Base-by-base conservation (phyloP, 805 yeast species). In the Wickerhamomyces tratensis region DNA sequence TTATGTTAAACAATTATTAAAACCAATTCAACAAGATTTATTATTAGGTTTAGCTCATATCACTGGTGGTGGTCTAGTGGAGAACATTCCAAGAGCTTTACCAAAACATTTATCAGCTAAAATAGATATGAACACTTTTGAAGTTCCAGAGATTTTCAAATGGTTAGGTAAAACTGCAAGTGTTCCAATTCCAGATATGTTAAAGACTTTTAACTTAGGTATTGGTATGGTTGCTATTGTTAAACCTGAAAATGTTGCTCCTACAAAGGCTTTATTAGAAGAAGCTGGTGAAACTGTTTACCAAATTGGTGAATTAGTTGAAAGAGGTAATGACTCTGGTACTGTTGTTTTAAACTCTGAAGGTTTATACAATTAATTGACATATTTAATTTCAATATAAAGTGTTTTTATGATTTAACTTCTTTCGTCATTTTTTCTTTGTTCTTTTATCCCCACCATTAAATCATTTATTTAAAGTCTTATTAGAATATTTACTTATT, bases 1-100 rank as follows among this genome's bases (percentile, higher is more conserved):
- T 49, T 93, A 93, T 65, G 98, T 94, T 49, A 89, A 86, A 64
- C 95, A 89, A 54, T 65, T 94, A 44, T 71, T 93, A 47, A 83
- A 84, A 39, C 77, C 86, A 2, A 73, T 89, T 48, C 74, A 72
- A 53, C 70, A 82, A 54, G 80, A 72, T 33, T 65, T 84, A 44
- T 59, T 91, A 39, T 70, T 88, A 43, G 99, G 97, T 45, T 73
- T 93, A 58, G 96, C 98, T 3, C 95, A 93, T 58, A 93, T 93
- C 57, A 93, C 99, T 25, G 99, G 99, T 47, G 99, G 99, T 62
- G 99, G 99, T 41, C 71, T 93, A 42, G 82, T 93, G 29, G 99
- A 93, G 64, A 93, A 93, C 64, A 79, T 91, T 45, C 99, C 99
- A 42, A 79, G 99, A 61, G 93, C 95, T 15, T 71, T 93, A 47